Conservation (phyloP, 2,329 filamentous ascomycete species). For the Xylariales sp. region DNA sequence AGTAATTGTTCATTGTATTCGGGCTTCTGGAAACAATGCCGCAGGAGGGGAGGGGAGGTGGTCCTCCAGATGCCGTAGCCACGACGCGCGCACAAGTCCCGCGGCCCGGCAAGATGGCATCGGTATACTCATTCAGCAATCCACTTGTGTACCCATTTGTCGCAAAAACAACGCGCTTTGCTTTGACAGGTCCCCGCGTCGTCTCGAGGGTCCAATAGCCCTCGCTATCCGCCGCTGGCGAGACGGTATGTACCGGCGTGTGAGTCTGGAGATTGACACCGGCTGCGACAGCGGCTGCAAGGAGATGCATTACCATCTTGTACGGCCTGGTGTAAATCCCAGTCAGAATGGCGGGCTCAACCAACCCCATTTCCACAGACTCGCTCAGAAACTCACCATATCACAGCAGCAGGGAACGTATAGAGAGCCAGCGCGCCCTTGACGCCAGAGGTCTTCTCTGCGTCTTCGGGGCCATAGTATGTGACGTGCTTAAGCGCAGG, state of each 20-base stretch:
- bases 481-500: slow-evolving; percentile 40
- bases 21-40: slow-evolving; percentile 28
- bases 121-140: slow-evolving; percentile 67
- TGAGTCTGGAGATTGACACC: slow-evolving; percentile 48
- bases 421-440: slow-evolving; percentile 51
- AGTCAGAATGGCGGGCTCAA: not conserved
- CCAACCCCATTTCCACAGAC: not conserved
- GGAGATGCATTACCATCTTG: slow-evolving; percentile 47
- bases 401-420: slow-evolving; percentile 45
- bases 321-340: slow-evolving; percentile 40
- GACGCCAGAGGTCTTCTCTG: slow-evolving; percentile 47
- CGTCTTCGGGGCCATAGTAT: slow-evolving; percentile 39
- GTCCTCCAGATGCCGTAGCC: slow-evolving; percentile 18
- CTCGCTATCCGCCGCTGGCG: slow-evolving; percentile 37
- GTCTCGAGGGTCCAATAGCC: slow-evolving; percentile 63
- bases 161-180: slow-evolving; percentile 69
- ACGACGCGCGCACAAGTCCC: slow-evolving; percentile 52
- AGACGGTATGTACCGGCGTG: slow-evolving; percentile 43
- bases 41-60: not conserved
- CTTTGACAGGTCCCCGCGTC: slow-evolving; percentile 62
- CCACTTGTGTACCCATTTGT: slow-evolving; percentile 76
- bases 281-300: slow-evolving; percentile 34
- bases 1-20: slow-evolving; percentile 39
- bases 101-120: slow-evolving; percentile 71
- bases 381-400: slow-evolving; percentile 40